Evolutionary conservation across 768 basidiomycete species (phyloP).

Genomic region (Kwoniella newhampshirensis): DNA sequence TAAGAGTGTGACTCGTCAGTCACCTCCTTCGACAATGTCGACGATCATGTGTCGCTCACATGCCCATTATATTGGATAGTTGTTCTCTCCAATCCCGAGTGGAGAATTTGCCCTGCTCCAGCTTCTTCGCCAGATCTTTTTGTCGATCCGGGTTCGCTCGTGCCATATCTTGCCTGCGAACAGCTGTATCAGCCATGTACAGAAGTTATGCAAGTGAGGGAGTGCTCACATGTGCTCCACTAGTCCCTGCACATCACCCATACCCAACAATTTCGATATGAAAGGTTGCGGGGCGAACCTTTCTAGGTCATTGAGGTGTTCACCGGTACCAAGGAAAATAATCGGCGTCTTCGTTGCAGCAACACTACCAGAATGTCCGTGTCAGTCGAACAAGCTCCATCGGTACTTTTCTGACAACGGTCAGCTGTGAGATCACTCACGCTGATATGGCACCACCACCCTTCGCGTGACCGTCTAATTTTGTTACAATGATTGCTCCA

Average conservation of each 20-base stretch:
- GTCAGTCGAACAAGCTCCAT: neutral
- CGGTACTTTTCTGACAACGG: neutral
- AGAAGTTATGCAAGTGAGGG: neutral
- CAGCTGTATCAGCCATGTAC: conserved; percentile 7
- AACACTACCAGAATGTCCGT: conserved; percentile 61
- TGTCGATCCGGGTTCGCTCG: conserved; percentile 94
- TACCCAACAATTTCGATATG: conserved; percentile 90
- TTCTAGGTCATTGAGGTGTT: conserved; percentile 96
- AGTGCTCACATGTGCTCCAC: conserved; percentile 82
- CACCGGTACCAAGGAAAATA: conserved; percentile 96
- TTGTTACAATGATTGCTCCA: conserved; percentile 98
- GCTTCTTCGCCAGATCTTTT: conserved; percentile 95
- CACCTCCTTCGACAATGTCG: neutral
- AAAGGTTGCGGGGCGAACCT: conserved; percentile 94
- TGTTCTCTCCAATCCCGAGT: conserved; percentile 98
- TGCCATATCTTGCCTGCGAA: conserved; percentile 73
- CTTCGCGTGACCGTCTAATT: conserved; percentile 99
- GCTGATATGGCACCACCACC: conserved; percentile 99
- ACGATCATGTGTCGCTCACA: conserved; percentile 60
- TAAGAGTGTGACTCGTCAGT: conserved; percentile 49
- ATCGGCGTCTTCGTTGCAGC: conserved; percentile 99
- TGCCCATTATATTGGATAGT: conserved; percentile 95
- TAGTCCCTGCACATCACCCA: conserved; percentile 94
- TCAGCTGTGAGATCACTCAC: conserved; percentile 67
- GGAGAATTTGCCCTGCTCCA: conserved; percentile 87